phyloP scores from a whole-genome alignment of 352 stramenopile species.

The Pilasporangium apinafurcum region DNA sequence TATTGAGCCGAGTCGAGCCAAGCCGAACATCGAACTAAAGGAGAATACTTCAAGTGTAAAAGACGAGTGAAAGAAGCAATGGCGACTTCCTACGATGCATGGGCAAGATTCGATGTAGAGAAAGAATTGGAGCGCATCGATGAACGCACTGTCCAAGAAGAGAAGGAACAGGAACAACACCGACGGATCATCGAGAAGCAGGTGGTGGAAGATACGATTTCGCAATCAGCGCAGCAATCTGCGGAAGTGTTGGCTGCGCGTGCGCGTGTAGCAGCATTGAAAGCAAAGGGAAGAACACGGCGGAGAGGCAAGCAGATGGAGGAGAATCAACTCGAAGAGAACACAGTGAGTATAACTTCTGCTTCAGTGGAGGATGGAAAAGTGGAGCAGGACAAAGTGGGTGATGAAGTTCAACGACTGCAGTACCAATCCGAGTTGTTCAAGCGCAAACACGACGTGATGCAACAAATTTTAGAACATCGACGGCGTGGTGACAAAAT shows the following conservation, averaged over 20 bases:
- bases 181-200: conserved; percentile 39
- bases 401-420: too few relatives aligned
- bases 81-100: conserved; percentile 41
- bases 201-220: conserved; percentile 35
- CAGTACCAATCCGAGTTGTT: conserved; percentile 26
- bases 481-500: conserved; percentile 28
- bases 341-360: too few relatives aligned
- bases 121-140: conserved; percentile 55
- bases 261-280: conserved; percentile 56
- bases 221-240: conserved; percentile 34
- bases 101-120: conserved; percentile 65
- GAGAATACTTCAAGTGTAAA: too few relatives aligned
- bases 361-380: too few relatives aligned
- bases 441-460: conserved; percentile 39
- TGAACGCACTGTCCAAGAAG: conserved; percentile 17
- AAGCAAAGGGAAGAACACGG: conserved; percentile 26
- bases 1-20: too few relatives aligned
- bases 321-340: background rate
- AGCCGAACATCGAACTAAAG: too few relatives aligned
- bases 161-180: conserved; percentile 20
- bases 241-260: conserved; percentile 57
- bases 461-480: conserved; percentile 35
- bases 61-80: too few relatives aligned
- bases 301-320: background rate
- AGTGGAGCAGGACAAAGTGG: too few relatives aligned